Conservation (phyloP, 2,329 filamentous ascomycete species). For the Cladosporium sp. region DNA sequence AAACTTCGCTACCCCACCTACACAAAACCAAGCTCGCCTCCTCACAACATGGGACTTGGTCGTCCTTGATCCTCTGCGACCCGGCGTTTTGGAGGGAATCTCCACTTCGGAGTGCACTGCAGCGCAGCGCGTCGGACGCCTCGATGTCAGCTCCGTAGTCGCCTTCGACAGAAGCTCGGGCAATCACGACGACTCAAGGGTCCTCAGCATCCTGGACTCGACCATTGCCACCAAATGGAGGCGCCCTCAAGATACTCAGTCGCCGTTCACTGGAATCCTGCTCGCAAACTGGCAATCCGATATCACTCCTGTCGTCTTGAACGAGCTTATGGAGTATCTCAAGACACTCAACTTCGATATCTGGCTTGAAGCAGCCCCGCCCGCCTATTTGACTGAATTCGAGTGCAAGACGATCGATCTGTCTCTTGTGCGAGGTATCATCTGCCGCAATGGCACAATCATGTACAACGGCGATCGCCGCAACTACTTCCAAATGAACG, state of each 20-base stretch:
- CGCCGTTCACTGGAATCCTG: conserved; percentile 38
- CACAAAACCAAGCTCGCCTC: conserved; percentile 16
- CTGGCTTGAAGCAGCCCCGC: conserved; percentile 40
- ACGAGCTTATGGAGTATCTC: conserved; percentile 32
- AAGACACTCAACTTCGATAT: conserved; percentile 36
- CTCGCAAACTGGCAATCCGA: conserved; percentile 40
- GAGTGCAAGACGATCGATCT: conserved; percentile 34
- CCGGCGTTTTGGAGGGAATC: conserved; percentile 18
- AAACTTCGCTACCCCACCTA: conserved; percentile 19
- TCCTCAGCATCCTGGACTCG: conserved; percentile 14
- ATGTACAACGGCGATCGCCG: conserved; percentile 38
- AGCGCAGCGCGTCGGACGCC: conserved; percentile 22
- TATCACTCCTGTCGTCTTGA: conserved; percentile 29
- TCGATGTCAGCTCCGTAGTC: conserved; percentile 13
- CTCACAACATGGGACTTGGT: conserved; percentile 25
- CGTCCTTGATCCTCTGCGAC: conserved; percentile 22
- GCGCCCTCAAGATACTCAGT: conserved; percentile 30
- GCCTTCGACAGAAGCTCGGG: conserved; percentile 9
- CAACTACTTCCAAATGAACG: conserved; percentile 43
- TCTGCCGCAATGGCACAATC: conserved; percentile 41
- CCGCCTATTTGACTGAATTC: conserved; percentile 34
- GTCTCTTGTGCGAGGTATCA: conserved; percentile 35
- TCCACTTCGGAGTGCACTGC: conserved; percentile 21
- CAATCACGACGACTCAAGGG: neutral
- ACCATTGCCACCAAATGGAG: conserved; percentile 18